Evolutionary conservation across 1,284 basidiomycete genomes (phyloP).

Genomic region (Volvariella volvacea): DNA sequence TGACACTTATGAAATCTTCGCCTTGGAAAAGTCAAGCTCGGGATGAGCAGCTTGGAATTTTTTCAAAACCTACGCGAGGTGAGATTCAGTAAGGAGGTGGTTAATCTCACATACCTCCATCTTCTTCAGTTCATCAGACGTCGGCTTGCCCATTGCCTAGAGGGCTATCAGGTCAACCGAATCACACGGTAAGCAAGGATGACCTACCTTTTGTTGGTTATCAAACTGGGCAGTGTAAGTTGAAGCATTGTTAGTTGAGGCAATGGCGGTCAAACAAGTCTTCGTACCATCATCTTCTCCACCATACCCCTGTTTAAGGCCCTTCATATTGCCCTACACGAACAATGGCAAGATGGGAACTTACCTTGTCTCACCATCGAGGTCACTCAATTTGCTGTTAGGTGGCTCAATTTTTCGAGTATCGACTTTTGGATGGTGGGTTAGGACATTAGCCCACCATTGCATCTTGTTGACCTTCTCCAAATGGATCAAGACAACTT

Average conservation of each 20-base stretch:
- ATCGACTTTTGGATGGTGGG: constrained; percentile 95
- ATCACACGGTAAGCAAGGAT: not conserved
- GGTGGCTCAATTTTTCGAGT: constrained; percentile 95
- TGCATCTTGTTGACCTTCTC: constrained; percentile 85
- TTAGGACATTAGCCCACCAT: constrained; percentile 98
- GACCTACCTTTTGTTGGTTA: constrained; percentile 86
- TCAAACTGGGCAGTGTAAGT: constrained; percentile 67
- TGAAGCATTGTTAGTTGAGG: not conserved
- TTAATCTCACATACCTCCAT: constrained; percentile 62
- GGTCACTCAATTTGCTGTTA: constrained; percentile 93
- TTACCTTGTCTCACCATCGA: constrained; percentile 89
- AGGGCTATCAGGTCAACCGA: constrained; percentile 8
- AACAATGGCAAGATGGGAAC: constrained; percentile 6
- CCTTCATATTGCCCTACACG: not conserved
- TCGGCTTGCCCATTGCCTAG: constrained; percentile 93
- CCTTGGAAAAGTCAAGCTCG: constrained; percentile 93
- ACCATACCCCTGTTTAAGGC: constrained; percentile 79
- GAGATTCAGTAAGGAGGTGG: constrained; percentile 2
- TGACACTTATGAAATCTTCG: constrained; percentile 64
- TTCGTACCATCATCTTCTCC: constrained; percentile 98
- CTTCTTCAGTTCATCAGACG: constrained; percentile 87
- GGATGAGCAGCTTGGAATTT: constrained; percentile 90
- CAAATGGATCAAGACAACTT: constrained; percentile 69
- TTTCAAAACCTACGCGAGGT: constrained; percentile 57
- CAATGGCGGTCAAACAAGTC: constrained; percentile 11